These are phyloP conservation scores for Diversispora eburnea DNA, from an alignment of 192 early-diverging fungal genomes.

Conservation along the genomic window DNA sequence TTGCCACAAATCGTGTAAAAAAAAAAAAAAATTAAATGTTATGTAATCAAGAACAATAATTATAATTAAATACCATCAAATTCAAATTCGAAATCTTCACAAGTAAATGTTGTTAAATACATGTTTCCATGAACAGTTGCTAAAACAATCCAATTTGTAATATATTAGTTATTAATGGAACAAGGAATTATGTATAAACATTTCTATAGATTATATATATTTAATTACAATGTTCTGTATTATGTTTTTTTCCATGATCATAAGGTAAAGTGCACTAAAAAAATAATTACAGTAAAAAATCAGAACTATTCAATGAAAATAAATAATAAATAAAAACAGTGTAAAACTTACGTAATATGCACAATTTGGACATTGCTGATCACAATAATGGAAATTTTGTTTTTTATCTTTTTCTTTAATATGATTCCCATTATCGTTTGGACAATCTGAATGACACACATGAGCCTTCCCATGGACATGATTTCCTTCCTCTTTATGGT, in stretches of 20 bases:
- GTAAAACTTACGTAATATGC: constrained; percentile 23
- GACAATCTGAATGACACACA: constrained; percentile 33
- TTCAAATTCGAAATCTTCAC: constrained; percentile 37
- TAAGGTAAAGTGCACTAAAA: constrained; percentile 31
- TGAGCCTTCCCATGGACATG: constrained; percentile 35
- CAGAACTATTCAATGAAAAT: neutral
- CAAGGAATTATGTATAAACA: neutral
- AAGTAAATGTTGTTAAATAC: constrained; percentile 34
- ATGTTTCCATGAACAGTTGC: constrained; percentile 38
- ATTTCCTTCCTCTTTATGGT: constrained; percentile 31
- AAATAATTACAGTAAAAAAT: neutral
- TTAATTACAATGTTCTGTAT: constrained; percentile 32
- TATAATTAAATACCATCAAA: constrained; percentile 12
- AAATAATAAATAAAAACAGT: neutral
- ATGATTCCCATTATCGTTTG: constrained; percentile 25
- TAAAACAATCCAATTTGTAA: neutral
- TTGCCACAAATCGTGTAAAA: too few species aligned
- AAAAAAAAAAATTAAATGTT: neutral
- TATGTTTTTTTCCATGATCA: constrained; percentile 30
- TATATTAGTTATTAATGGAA: neutral
- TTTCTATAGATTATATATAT: neutral
- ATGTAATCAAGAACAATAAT: neutral
- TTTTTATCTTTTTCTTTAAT: constrained; percentile 14
- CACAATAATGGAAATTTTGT: constrained; percentile 22
- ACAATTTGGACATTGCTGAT: constrained; percentile 25